phyloP scores from a whole-genome alignment of 2,329 filamentous ascomycete genomes.

The Nigrospora oryzae region DNA sequence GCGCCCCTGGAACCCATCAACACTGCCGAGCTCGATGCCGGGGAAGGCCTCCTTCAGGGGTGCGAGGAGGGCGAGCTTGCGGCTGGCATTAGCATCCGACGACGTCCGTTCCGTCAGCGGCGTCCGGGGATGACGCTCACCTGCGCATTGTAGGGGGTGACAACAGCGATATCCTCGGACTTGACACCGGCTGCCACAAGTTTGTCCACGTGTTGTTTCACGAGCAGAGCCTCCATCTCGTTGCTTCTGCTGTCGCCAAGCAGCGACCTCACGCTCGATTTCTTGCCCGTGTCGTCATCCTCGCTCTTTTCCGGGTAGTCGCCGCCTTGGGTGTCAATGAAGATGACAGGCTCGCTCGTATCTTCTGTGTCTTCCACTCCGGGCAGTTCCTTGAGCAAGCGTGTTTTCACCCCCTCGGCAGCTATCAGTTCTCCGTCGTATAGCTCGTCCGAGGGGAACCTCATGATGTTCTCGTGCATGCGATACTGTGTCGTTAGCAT shows the following conservation, averaged over 20 bases:
- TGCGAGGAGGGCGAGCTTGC: slow-evolving; percentile 66
- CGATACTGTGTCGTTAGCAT: slow-evolving; percentile 98
- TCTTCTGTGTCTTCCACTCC: slow-evolving; percentile 74
- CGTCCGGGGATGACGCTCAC: slow-evolving; percentile 27
- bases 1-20: slow-evolving; percentile 93
- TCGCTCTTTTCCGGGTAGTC: slow-evolving; percentile 80
- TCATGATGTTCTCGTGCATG: slow-evolving; percentile 96
- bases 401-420: slow-evolving; percentile 65
- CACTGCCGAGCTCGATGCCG: slow-evolving; percentile 87
- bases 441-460: slow-evolving; percentile 80
- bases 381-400: slow-evolving; percentile 64
- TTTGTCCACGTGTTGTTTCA: slow-evolving; percentile 65
- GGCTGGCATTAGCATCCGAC: background rate
- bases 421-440: slow-evolving; percentile 79
- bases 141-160: slow-evolving; percentile 96
- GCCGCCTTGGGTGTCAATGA: slow-evolving; percentile 93
- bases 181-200: slow-evolving; percentile 74
- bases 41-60: slow-evolving; percentile 74
- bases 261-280: slow-evolving; percentile 34
- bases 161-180: slow-evolving; percentile 79
- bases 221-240: slow-evolving; percentile 78
- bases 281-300: slow-evolving; percentile 52
- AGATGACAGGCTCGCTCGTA: slow-evolving; percentile 78
- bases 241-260: slow-evolving; percentile 55
- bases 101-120: too few species aligned